phyloP scores from a whole-genome alignment of 257 asterid genomes.

The Solanum stenotomum region DNA sequence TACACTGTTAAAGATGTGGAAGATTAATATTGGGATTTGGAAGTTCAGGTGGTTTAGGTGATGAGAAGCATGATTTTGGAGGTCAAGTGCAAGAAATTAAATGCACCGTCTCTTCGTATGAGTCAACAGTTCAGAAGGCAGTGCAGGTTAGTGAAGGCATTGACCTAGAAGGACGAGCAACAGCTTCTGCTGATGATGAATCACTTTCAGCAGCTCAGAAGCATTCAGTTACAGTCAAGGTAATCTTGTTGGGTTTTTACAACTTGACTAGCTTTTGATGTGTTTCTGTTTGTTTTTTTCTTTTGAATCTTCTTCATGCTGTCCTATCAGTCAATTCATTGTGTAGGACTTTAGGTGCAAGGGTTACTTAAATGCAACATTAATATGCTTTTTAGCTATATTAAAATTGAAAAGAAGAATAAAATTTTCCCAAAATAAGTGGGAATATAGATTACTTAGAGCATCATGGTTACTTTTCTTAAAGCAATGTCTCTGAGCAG shows the following conservation, averaged over 20 bases:
- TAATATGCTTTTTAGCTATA: neutral
- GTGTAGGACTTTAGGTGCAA: neutral
- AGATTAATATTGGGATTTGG: neutral
- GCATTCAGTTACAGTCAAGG: conserved; percentile 13
- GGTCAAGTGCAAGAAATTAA: conserved; percentile 16
- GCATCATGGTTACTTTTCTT: neutral
- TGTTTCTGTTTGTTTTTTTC: neutral
- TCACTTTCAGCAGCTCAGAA: conserved; percentile 4
- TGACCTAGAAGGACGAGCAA: conserved; percentile 16
- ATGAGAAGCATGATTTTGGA: conserved; percentile 18
- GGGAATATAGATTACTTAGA: neutral
- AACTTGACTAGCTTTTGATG: neutral
- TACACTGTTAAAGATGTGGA: neutral
- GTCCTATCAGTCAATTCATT: neutral
- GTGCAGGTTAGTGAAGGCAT: neutral
- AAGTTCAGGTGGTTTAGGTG: conserved; percentile 10
- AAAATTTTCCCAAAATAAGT: neutral
- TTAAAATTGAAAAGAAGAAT: neutral
- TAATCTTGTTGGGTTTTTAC: neutral
- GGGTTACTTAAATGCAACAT: neutral
- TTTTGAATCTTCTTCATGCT: neutral
- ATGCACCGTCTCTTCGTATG: conserved; percentile 11
- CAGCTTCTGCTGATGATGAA: neutral
- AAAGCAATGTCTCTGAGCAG: neutral
- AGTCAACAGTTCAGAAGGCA: conserved; percentile 8